Conservation (phyloP, 2,329 filamentous ascomycete genomes). For the Alternaria arbusti region DNA sequence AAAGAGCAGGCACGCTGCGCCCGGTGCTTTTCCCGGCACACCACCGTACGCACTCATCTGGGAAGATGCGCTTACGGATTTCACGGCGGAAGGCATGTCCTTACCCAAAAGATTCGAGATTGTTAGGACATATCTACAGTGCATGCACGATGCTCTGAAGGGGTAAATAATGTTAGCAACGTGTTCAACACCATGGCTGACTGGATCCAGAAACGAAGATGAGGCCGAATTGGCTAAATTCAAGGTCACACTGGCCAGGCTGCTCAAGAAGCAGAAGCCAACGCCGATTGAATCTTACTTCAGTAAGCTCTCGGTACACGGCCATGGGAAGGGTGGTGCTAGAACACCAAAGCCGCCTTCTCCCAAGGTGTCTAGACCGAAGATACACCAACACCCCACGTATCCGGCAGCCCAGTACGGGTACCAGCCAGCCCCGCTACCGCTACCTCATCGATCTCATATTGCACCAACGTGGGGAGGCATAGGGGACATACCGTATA, state of each 20-base stretch:
- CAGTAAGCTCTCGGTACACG: slow-evolving; percentile 33
- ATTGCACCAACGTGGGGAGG: slow-evolving; percentile 26
- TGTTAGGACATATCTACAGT: slow-evolving; percentile 59
- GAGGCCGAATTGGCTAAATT: slow-evolving; percentile 40
- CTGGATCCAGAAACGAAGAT: slow-evolving; percentile 31
- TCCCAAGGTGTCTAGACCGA: slow-evolving; percentile 35
- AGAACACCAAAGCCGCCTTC: slow-evolving; percentile 38
- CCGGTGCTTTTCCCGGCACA: slow-evolving; percentile 46
- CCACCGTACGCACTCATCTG: slow-evolving; percentile 58
- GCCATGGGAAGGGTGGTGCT: slow-evolving; percentile 22
- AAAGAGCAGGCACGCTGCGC: slow-evolving; percentile 29
- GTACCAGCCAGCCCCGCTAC: slow-evolving; percentile 15
- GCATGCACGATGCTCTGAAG: slow-evolving; percentile 50
- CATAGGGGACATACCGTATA: slow-evolving; percentile 39
- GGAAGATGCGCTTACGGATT: slow-evolving; percentile 56
- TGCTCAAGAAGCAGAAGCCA: slow-evolving; percentile 47
- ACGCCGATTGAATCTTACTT: slow-evolving; percentile 45
- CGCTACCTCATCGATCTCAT: slow-evolving; percentile 22
- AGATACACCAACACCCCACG: slow-evolving; percentile 34
- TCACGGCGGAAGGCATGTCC: slow-evolving; percentile 55
- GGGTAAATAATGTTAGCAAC: slow-evolving; percentile 48
- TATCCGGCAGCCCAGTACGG: slow-evolving; percentile 29
- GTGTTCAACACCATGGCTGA: slow-evolving; percentile 14
- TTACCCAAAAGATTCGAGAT: slow-evolving; percentile 57
- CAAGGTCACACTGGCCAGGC: slow-evolving; percentile 33